Percentiles rank a stretch among this genome's conserved stretches.
phyloP scores from a whole-genome alignment of 1,139 yeast species.

The Yamadazyma triangularis region DNA sequence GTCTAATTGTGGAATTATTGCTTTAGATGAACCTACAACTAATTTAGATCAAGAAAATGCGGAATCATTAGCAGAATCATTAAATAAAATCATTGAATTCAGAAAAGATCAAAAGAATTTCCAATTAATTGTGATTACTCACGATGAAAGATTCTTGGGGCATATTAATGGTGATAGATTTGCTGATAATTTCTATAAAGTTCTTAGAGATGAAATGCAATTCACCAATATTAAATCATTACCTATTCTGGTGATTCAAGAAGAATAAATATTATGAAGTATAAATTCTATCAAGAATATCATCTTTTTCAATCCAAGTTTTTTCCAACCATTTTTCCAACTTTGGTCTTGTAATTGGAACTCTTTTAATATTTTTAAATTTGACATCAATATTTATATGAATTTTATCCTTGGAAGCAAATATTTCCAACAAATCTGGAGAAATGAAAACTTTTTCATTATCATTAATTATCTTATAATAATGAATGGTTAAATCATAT shows the following conservation, averaged over 20 bases:
- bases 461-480: conserved; percentile 21
- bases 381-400: conserved; percentile 10
- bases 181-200: conserved; percentile 85
- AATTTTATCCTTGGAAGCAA: conserved; percentile 29
- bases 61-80: conserved; percentile 78
- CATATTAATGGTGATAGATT: conserved; percentile 82
- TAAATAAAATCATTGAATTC: conserved; percentile 69
- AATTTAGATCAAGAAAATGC: conserved; percentile 88
- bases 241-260: conserved; percentile 37
- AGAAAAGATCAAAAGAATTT: conserved; percentile 81
- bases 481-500: conserved; percentile 53
- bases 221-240: conserved; percentile 61
- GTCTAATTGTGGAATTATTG: conserved; percentile 88
- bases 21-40: conserved; percentile 97
- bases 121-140: conserved; percentile 92
- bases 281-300: conserved; percentile 9
- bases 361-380: conserved; percentile 6
- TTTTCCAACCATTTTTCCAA: conserved; percentile 68
- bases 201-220: conserved; percentile 76
- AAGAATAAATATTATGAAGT: neutral
- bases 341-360: conserved; percentile 9
- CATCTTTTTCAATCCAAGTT: conserved; percentile 69
- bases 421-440: conserved; percentile 56
- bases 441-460: conserved; percentile 13
- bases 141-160: conserved; percentile 84